Percentiles rank a stretch among this genome's conserved stretches.
These are phyloP conservation scores for Rhodosporidiobolus sp. DNA, from an alignment of 768 basidiomycete genomes.

Conservation along the genomic window DNA sequence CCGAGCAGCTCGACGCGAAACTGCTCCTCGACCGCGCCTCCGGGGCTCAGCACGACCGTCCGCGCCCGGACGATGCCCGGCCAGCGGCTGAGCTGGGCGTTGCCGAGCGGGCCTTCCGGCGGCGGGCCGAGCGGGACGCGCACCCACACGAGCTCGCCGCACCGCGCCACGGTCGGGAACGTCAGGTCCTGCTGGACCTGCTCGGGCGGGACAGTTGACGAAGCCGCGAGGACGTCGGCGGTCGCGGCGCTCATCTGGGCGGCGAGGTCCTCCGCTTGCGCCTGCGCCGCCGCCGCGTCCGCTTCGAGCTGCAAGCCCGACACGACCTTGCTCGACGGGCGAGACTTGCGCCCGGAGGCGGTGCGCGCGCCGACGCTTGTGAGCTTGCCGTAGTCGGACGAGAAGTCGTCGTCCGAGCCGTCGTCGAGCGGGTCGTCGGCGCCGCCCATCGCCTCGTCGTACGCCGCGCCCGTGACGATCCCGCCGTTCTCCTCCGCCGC, in stretches of 20 bases:
- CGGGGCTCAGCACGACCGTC: neutral
- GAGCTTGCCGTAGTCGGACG: slow-evolving; percentile 1
- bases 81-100: slow-evolving; percentile 28
- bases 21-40: neutral
- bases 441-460: no score
- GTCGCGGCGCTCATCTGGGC: slow-evolving; percentile 4
- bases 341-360: slow-evolving; percentile 6
- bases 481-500: no score
- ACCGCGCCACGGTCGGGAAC: slow-evolving; percentile 2
- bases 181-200: slow-evolving; percentile 17
- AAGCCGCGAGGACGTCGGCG: neutral
- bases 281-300: neutral
- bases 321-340: neutral
- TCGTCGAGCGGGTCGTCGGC: neutral
- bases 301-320: neutral
- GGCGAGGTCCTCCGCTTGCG: slow-evolving; percentile 2
- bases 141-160: slow-evolving; percentile 36
- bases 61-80: slow-evolving; percentile 30
- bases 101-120: neutral
- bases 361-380: neutral
- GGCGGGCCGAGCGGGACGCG: slow-evolving; percentile 29
- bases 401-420: neutral
- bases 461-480: no score
- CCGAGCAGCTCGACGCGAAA: slow-evolving; percentile 28
- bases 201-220: slow-evolving; percentile 1